Evolutionary conservation across 768 basidiomycete genomes (phyloP).

Genomic region (Serendipita sp.): DNA sequence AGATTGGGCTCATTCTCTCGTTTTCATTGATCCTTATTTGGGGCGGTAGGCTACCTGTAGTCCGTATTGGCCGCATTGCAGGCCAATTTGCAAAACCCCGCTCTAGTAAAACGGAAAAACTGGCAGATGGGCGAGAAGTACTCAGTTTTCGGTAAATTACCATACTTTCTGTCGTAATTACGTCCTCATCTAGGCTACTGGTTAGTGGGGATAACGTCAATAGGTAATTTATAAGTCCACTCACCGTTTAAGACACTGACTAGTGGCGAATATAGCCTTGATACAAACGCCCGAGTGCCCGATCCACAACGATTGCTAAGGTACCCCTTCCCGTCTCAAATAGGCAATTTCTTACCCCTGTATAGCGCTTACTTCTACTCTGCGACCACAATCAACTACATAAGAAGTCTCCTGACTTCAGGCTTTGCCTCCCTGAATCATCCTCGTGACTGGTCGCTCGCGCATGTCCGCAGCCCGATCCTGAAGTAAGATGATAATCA

Average conservation of each 20-base stretch:
- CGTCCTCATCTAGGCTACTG: neutral
- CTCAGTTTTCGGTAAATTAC: conserved; percentile 58
- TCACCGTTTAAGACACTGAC: too few relatives aligned
- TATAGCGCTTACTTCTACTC: conserved; percentile 91
- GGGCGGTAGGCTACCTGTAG: conserved; percentile 87
- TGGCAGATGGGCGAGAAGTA: conserved; percentile 53
- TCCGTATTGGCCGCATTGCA: conserved; percentile 82
- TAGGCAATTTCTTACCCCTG: neutral
- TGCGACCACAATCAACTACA: conserved; percentile 79
- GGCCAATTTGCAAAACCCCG: conserved; percentile 95
- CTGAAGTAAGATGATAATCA: conserved; percentile 35
- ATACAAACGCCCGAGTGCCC: conserved; percentile 64
- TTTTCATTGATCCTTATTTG: conserved; percentile 91
- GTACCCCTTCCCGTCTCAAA: conserved; percentile 22
- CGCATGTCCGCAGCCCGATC: conserved; percentile 72
- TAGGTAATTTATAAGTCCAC: conserved; percentile 31
- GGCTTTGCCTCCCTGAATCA: conserved; percentile 89
- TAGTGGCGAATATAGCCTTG: conserved; percentile 27
- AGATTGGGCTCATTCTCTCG: conserved; percentile 81
- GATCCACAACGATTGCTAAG: conserved; percentile 80
- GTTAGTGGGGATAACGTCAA: conserved; percentile 91
- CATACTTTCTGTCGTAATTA: conserved; percentile 13
- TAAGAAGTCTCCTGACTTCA: conserved; percentile 74
- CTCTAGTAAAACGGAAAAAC: conserved; percentile 63
- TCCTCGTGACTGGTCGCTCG: conserved; percentile 81